Evolutionary conservation across 1,139 yeast genomes (phyloP).

Genomic region (Diutina pseudorugosa): DNA sequence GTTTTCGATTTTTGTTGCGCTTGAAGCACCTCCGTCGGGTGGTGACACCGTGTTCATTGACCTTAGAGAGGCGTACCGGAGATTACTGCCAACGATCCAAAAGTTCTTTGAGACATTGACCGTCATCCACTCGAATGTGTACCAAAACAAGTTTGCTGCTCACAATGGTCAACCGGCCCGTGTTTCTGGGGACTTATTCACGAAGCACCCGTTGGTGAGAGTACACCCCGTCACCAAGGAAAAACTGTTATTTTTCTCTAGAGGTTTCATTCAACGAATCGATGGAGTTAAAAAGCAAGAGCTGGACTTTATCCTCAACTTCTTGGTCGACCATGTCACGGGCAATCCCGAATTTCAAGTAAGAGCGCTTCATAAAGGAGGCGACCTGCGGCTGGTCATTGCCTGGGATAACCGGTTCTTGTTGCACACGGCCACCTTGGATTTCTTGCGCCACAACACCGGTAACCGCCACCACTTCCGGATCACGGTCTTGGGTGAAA

Average conservation of each 20-base stretch:
- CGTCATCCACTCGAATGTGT: neutral
- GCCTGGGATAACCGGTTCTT: slow-evolving; percentile 3
- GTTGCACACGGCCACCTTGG: slow-evolving; percentile 1
- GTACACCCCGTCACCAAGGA: slow-evolving; percentile 4
- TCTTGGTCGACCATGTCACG: neutral
- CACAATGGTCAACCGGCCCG: slow-evolving; percentile 3
- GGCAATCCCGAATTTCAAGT: slow-evolving; percentile 2
- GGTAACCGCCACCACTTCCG: slow-evolving; percentile 2
- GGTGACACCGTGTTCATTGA: slow-evolving; percentile 4
- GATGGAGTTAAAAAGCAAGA: neutral
- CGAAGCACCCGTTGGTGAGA: slow-evolving; percentile 3
- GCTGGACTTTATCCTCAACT: slow-evolving; percentile 1
- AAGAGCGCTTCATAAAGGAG: neutral
- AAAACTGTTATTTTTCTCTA: neutral
- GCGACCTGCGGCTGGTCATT: neutral
- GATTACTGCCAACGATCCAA: neutral
- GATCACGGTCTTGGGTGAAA: slow-evolving; percentile 1
- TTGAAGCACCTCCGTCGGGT: slow-evolving; percentile 2
- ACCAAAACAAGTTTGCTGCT: neutral
- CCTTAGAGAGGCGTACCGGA: slow-evolving; percentile 1
- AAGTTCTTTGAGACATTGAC: neutral
- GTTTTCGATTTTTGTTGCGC: neutral
- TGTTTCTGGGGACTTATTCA: neutral
- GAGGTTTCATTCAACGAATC: neutral
- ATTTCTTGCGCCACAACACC: neutral